phyloP scores from a whole-genome alignment of 345 rosid species.

The Acer campestre region DNA sequence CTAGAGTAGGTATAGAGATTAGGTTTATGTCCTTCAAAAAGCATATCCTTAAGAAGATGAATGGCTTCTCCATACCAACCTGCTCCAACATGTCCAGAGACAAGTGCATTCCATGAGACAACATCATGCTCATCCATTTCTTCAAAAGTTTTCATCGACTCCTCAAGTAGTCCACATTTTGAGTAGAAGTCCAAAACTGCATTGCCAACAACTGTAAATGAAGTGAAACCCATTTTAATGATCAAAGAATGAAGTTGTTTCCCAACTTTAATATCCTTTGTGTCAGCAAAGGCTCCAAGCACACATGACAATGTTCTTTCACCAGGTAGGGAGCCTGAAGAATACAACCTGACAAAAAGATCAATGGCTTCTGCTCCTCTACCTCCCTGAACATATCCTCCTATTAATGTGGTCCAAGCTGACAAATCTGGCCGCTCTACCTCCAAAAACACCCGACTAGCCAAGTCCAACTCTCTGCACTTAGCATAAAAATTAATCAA shows the following conservation, averaged over 20 bases:
- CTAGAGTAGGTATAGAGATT: slow-evolving; percentile 31
- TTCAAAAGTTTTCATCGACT: slow-evolving; percentile 25
- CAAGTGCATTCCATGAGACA: slow-evolving; percentile 39
- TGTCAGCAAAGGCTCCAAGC: slow-evolving; percentile 34
- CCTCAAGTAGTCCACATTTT: slow-evolving; percentile 32
- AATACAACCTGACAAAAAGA: slow-evolving; percentile 29
- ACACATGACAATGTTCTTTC: slow-evolving; percentile 36
- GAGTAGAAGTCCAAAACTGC: slow-evolving; percentile 36
- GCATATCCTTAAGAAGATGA: slow-evolving; percentile 27
- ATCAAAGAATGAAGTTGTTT: slow-evolving; percentile 37
- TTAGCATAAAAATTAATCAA: slow-evolving; percentile 35
- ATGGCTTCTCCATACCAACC: slow-evolving; percentile 29
- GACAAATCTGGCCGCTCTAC: slow-evolving; percentile 20
- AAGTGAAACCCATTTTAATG: slow-evolving; percentile 32
- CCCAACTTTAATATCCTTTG: slow-evolving; percentile 26
- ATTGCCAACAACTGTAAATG: slow-evolving; percentile 29
- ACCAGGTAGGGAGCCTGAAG: slow-evolving; percentile 26
- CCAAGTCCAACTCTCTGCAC: slow-evolving; percentile 30
- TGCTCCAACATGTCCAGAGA: slow-evolving; percentile 29
- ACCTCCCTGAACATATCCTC: slow-evolving; percentile 38
- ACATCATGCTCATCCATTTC: slow-evolving; percentile 36
- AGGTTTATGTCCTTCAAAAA: slow-evolving; percentile 26
- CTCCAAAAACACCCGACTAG: slow-evolving; percentile 28
- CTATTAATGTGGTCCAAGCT: slow-evolving; percentile 36
- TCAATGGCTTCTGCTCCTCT: slow-evolving; percentile 30